These are phyloP conservation scores for Picochlorum sp. DNA, from an alignment of 139 green algal genomes.

Conservation along the genomic window DNA sequence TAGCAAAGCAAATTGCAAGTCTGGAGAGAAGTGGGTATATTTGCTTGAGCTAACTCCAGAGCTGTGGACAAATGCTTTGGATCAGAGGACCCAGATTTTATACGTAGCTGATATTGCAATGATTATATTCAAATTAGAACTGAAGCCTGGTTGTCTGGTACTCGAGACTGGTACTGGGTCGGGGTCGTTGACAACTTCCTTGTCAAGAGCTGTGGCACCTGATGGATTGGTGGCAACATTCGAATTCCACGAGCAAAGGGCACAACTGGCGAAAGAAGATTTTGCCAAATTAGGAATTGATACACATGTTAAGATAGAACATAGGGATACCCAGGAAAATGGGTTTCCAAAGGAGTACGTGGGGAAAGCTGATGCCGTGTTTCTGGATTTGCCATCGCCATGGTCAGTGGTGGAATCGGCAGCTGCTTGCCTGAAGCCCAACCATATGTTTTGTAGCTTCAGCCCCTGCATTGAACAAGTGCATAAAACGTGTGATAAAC, in stretches of 20 bases:
- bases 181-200: slow-evolving; percentile 79
- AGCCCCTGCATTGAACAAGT: slow-evolving; percentile 99
- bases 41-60: slow-evolving; percentile 76
- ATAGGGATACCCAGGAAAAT: slow-evolving; percentile 70
- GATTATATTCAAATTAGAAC: slow-evolving; percentile 63
- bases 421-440: slow-evolving; percentile 45
- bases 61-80: slow-evolving; percentile 80
- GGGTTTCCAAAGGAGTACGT: slow-evolving; percentile 69
- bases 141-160: slow-evolving; percentile 62
- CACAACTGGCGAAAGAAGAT: slow-evolving; percentile 13
- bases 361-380: slow-evolving; percentile 53
- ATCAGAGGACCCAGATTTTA: slow-evolving; percentile 77
- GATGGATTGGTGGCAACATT: slow-evolving; percentile 83
- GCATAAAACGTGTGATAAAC: slow-evolving; percentile 62
- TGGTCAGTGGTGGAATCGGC: slow-evolving; percentile 62
- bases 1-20: slow-evolving; percentile 34
- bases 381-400: slow-evolving; percentile 90
- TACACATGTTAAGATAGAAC: slow-evolving; percentile 12
- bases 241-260: slow-evolving; percentile 78
- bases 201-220: slow-evolving; percentile 78
- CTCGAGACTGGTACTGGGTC: slow-evolving; percentile 89
- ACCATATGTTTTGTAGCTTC: slow-evolving; percentile 84
- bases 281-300: slow-evolving; percentile 28
- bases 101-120: slow-evolving; percentile 79
- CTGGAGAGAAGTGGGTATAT: slow-evolving; percentile 47